phyloP scores from a whole-genome alignment of 371 early-diverging fungal species.

The Coelomomyces lativittatus region DNA sequence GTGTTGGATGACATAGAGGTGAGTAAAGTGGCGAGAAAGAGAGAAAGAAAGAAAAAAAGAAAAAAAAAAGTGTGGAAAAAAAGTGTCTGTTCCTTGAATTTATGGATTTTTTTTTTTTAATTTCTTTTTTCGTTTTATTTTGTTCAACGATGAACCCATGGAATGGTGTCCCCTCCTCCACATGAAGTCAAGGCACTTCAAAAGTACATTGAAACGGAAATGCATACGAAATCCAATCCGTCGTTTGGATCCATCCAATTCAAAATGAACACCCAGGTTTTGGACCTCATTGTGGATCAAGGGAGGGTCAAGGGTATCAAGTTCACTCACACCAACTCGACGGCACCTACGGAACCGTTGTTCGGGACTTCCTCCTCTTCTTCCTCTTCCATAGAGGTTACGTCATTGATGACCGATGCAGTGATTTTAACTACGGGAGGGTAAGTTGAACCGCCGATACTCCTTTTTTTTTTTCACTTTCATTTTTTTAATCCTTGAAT shows the following conservation, averaged over 20 bases:
- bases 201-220: slow-evolving; percentile 3
- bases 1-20: no score
- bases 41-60: no score
- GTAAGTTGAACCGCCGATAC: slow-evolving; percentile 18
- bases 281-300: slow-evolving; percentile 25
- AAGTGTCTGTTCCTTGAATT: no score
- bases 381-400: no score
- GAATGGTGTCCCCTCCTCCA: no score
- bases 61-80: no score
- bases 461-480: neutral
- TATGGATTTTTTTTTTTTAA: no score
- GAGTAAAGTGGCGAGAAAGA: no score
- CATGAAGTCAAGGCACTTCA: slow-evolving; percentile 17
- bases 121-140: no score
- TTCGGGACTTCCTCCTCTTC: no score
- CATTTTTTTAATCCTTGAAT: slow-evolving; percentile 27
- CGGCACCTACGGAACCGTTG: slow-evolving; percentile 17
- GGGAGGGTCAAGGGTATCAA: slow-evolving; percentile 60
- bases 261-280: slow-evolving; percentile 8
- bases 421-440: slow-evolving; percentile 90
- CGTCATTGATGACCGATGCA: no score
- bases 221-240: neutral
- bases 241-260: slow-evolving; percentile 7
- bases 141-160: no score
- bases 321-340: slow-evolving; percentile 39